Percentiles rank a stretch among this genome's conserved stretches.
Evolutionary conservation across 331 rosid genomes (phyloP).

Genomic region (Telfairia occidentalis): DNA sequence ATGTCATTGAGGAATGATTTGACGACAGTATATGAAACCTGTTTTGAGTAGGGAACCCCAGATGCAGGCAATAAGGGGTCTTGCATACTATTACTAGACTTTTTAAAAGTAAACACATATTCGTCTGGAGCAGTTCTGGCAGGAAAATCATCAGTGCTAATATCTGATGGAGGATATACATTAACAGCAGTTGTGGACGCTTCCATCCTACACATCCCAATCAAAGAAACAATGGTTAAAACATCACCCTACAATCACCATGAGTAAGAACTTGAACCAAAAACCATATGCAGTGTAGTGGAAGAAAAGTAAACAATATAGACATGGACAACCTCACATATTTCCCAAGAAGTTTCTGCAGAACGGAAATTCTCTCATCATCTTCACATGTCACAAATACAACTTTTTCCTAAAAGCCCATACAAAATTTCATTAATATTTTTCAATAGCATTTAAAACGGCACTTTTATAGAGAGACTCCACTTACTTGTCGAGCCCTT

Average conservation of each 20-base stretch:
- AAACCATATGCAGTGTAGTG: neutral
- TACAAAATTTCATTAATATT: neutral
- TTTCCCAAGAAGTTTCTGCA: constrained; percentile 45
- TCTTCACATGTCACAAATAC: constrained; percentile 92
- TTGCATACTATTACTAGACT: constrained; percentile 2
- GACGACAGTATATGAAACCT: constrained; percentile 21
- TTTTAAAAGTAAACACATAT: constrained; percentile 20
- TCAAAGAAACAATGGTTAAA: constrained; percentile 10
- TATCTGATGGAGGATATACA: constrained; percentile 37
- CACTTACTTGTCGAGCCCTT: constrained; percentile 86
- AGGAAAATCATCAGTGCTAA: constrained; percentile 21
- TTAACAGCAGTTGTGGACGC: constrained; percentile 63
- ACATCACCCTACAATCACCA: constrained; percentile 10
- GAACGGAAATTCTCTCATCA: constrained; percentile 48
- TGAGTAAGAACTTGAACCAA: neutral
- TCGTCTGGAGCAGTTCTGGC: constrained; percentile 29
- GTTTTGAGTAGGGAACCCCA: constrained; percentile 32
- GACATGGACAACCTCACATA: constrained; percentile 44
- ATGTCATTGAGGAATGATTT: neutral
- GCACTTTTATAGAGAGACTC: constrained; percentile 8
- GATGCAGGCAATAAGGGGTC: constrained; percentile 40
- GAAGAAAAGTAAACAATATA: neutral
- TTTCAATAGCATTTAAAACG: neutral
- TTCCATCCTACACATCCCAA: constrained; percentile 54
- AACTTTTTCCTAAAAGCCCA: constrained; percentile 73